These are phyloP conservation scores for Simplicillium sp. DNA, from an alignment of 2,329 filamentous ascomycete genomes.

Conservation along the genomic window DNA sequence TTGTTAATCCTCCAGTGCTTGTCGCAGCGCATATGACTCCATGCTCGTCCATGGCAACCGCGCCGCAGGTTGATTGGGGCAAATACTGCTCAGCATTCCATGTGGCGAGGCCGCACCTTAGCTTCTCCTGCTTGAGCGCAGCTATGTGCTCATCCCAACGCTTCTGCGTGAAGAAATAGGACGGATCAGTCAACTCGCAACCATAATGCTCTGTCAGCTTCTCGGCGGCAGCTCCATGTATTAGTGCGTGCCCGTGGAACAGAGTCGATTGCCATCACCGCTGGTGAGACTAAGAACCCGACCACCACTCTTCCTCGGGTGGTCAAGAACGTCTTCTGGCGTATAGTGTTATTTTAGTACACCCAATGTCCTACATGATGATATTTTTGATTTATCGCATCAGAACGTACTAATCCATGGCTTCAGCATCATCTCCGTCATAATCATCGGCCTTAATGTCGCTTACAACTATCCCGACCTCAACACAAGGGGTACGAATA, in stretches of 20 bases:
- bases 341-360: conserved; percentile 42
- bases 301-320: conserved; percentile 51
- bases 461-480: conserved; percentile 33
- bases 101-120: conserved; percentile 27
- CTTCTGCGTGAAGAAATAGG: conserved; percentile 65
- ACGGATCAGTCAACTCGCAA: conserved; percentile 53
- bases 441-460: conserved; percentile 45
- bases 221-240: conserved; percentile 57
- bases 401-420: conserved; percentile 8
- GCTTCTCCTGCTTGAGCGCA: conserved; percentile 36
- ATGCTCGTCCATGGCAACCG: conserved; percentile 66
- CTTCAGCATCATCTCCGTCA: conserved; percentile 27
- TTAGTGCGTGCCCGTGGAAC: conserved; percentile 56
- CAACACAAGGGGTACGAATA: conserved; percentile 11
- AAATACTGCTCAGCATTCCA: conserved; percentile 58
- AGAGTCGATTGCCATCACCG: conserved; percentile 56
- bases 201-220: conserved; percentile 53
- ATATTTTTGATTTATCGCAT: conserved; percentile 11
- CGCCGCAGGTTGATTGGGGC: conserved; percentile 76
- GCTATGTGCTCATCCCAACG: conserved; percentile 64
- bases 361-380: not conserved
- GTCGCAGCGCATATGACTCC: conserved; percentile 61
- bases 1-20: conserved; percentile 70
- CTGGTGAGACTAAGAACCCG: conserved; percentile 56
- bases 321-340: conserved; percentile 57